phyloP scores from a whole-genome alignment of 106 monocot species.

The Dendrobium huoshanense region DNA sequence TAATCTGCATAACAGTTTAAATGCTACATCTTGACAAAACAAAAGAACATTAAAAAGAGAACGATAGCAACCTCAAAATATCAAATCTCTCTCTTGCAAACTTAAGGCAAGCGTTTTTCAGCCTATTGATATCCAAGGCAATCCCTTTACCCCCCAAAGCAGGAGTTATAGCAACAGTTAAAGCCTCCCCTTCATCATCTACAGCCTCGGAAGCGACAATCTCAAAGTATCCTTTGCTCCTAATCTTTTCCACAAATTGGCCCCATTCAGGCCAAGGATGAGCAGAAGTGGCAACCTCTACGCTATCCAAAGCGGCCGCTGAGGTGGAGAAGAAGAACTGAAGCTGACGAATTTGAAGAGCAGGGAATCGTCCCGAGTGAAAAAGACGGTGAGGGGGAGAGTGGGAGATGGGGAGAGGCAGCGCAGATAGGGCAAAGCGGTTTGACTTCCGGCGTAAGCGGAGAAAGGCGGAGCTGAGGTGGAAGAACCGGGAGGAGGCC shows the following conservation, averaged over 20 bases:
- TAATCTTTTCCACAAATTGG: constrained; percentile 18
- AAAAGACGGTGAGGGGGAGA: background rate
- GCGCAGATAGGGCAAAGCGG: background rate
- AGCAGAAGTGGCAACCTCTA: background rate
- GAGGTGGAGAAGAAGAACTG: constrained; percentile 2
- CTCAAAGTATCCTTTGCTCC: constrained; percentile 18
- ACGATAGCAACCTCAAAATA: constrained; percentile 43
- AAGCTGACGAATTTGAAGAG: background rate
- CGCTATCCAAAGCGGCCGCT: background rate
- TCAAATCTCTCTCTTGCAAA: constrained; percentile 83
- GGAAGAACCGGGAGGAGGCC: constrained; percentile 9
- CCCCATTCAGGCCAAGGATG: constrained; percentile 27
- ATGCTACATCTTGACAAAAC: background rate
- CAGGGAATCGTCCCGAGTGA: background rate
- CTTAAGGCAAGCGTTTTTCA: constrained; percentile 68
- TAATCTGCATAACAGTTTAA: background rate
- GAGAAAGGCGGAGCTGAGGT: constrained; percentile 7
- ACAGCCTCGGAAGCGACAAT: background rate
- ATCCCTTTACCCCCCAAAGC: background rate
- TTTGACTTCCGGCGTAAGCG: background rate
- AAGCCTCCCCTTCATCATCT: background rate
- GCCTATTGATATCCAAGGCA: constrained; percentile 23
- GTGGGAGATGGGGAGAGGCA: background rate
- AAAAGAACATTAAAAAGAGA: background rate
- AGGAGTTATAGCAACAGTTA: background rate